Evolutionary conservation across 2,329 filamentous ascomycete genomes (phyloP).

Genomic region (Colletotrichum nymphaeae): DNA sequence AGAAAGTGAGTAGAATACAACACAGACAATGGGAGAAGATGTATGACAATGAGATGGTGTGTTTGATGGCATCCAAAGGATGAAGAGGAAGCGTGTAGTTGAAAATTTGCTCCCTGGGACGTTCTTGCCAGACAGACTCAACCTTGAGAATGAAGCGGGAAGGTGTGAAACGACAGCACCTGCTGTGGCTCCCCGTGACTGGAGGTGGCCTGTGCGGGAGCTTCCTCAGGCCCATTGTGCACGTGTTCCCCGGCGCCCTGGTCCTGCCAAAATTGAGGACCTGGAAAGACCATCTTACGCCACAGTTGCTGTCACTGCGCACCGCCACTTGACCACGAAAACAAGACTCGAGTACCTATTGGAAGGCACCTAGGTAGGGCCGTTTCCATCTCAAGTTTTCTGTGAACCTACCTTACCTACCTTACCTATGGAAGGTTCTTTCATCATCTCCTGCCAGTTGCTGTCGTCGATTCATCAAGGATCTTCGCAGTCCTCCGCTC

Average conservation of each 20-base stretch:
- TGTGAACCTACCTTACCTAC: no score
- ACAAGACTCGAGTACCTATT: no score
- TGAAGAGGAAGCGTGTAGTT: constrained; percentile 23
- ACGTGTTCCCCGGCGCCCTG: constrained; percentile 7
- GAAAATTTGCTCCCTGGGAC: constrained; percentile 31
- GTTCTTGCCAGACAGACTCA: constrained; percentile 23
- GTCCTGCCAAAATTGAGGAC: neutral
- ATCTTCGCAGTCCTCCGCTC: neutral
- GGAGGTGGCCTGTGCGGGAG: constrained; percentile 23
- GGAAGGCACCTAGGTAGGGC: no score
- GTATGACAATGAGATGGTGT: constrained; percentile 16
- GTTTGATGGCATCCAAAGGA: neutral
- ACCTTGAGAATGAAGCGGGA: constrained; percentile 30
- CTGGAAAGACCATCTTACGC: neutral
- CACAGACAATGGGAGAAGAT: neutral
- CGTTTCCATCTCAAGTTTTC: neutral
- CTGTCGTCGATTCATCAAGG: neutral
- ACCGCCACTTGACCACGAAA: constrained; percentile 2
- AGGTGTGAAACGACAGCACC: constrained; percentile 22
- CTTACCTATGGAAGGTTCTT: no score
- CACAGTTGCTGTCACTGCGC: constrained; percentile 8
- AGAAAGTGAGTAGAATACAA: constrained; percentile 13
- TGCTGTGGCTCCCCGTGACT: constrained; percentile 19
- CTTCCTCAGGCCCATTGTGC: constrained; percentile 23
- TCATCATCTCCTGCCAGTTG: neutral